Percentiles rank a stretch among this genome's conserved stretches.
phyloP scores from a whole-genome alignment of 495 filamentous ascomycete genomes.

The Saxophila tyrrhenica region DNA sequence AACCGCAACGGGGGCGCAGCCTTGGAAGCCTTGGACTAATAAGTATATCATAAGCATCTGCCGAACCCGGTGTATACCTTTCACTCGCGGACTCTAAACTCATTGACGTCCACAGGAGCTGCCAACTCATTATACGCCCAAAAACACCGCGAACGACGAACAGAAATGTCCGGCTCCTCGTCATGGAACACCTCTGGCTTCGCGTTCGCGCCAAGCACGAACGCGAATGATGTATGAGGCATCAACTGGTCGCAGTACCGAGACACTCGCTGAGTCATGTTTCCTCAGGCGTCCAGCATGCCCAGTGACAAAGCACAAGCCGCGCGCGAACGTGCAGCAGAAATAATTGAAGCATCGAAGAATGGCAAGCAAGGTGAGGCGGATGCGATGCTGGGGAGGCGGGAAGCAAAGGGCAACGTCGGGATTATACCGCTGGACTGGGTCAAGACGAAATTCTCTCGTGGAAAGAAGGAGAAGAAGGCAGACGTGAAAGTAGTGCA shows the following conservation, averaged over 20 bases:
- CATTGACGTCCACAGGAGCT: too few species aligned
- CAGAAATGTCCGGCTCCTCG: neutral
- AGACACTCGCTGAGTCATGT: too few species aligned
- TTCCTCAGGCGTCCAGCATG: slow-evolving; percentile 4
- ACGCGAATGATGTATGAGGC: slow-evolving; percentile 9
- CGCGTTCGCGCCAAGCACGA: slow-evolving; percentile 6
- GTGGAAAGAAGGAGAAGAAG: slow-evolving; percentile 2
- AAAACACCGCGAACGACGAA: too few species aligned
- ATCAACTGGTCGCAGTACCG: too few species aligned
- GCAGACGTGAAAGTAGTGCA: neutral
- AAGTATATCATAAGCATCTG: too few species aligned
- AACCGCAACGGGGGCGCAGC: too few species aligned
- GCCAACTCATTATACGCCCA: too few species aligned
- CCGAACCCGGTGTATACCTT: too few species aligned
- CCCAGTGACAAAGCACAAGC: slow-evolving; percentile 7
- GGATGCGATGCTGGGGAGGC: neutral
- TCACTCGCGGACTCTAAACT: too few species aligned
- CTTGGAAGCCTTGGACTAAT: too few species aligned
- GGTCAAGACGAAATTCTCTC: neutral
- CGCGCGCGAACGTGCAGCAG: slow-evolving; percentile 4
- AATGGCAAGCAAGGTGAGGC: slow-evolving; percentile 2
- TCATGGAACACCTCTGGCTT: slow-evolving; percentile 9
- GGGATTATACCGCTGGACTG: neutral
- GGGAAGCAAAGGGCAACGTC: neutral
- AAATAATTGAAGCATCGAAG: slow-evolving; percentile 5